Base-by-base conservation (phyloP, 192 early-diverging fungal genomes). In the Linnemannia exigua region DNA sequence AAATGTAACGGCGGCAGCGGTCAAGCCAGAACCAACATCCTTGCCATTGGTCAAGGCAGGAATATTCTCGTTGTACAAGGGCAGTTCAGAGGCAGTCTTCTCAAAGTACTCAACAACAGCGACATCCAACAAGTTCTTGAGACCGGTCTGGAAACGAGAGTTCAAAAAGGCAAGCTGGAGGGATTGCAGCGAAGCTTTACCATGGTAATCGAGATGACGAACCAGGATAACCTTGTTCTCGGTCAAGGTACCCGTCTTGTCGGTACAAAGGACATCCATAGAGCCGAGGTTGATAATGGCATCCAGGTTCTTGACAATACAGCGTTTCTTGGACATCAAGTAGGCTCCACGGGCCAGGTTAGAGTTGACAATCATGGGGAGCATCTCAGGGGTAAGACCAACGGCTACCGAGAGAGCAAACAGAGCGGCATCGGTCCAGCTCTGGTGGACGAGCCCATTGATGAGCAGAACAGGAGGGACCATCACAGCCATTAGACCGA, bases 331-430 rank as follows among this genome's bases (percentile, higher is more conserved):
- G 35, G 90, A 87, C 76, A 92, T 82, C 33, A 80, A 58, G 36
- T 85, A 73, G 22, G 91, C 90, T 28, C 89, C 91, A 36, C 87
- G 81, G 28, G 88, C 88, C 37, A 91, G 63, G 68, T 91, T 91
- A n/a, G 91, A 89, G 61, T 89, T 91, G 28, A 91, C 71, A 70
- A 92, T 87, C 84, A 91, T 89, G 41, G 91, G 90, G 17, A 92
- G 79, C 91, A 92, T 92, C 82, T 90, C 91, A 25, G 91, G 91
- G 5, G 89, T 90, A 16, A 92, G 77, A 54, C 91, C 91, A 28
- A 90, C 89, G 15, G 88, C 84, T 22, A 90, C 86, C 9, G 91
- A 83, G 37, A 89, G 76, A 17, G 88, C 91, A 79, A 92, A 91
- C 35, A 86, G 61, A n/a, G 73, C 77, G 15, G 90, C 91, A 50